Evolutionary conservation across 352 stramenopile species (phyloP), one percentile per base, ranked within the genome.

Genomic region (Globisporangium barbulae): DNA sequence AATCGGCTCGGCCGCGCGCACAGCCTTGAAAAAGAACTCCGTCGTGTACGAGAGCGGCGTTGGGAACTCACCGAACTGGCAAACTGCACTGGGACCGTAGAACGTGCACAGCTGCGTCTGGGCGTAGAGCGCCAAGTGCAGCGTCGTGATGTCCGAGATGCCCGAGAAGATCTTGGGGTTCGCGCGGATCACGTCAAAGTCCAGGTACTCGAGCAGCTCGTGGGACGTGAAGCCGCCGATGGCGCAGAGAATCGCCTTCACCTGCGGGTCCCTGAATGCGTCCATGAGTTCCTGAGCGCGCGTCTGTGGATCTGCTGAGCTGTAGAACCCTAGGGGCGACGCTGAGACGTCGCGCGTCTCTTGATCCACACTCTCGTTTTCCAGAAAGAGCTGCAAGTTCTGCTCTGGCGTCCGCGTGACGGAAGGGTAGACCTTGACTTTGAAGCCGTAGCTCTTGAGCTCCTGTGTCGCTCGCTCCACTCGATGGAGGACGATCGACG

Each of bases 61-160:
- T 3, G 77, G 77, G 53, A 88, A 90, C 47, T 86, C 78, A 17
- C 78, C 79, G n/a, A 89, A 89, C 37, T 88, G 77, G 41, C 66
- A 69, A 13, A 90, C 33, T 9, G 76, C 79, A 4, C 73, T 81
- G 10, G 79, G 77, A 0, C 81, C 81, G 69, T 89, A 89, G 72
- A 89, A 90, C 33, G 73, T 75, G 31, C 77, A 79, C 10, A 90
- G 61, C 5, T 69, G 19, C 1, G 74, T 65, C 42, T 78, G 71
- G 8, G 70, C 44, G 42, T 77, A 80, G 19, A 90, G 50, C 30
- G 81, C 81, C 5, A 82, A 64, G 67, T 89, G 79, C 39, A 90
- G 60, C 50, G 81, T 83, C 61, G 81, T 89, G 61, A 86, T 78
- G 59, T 90, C 77, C 10, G 74, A 90, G 67, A 75, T 85, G 13